Percentiles rank a stretch among this genome's conserved stretches.
Conservation (phyloP, 352 stramenopile species). For the Phytopythium mirpurense region DNA sequence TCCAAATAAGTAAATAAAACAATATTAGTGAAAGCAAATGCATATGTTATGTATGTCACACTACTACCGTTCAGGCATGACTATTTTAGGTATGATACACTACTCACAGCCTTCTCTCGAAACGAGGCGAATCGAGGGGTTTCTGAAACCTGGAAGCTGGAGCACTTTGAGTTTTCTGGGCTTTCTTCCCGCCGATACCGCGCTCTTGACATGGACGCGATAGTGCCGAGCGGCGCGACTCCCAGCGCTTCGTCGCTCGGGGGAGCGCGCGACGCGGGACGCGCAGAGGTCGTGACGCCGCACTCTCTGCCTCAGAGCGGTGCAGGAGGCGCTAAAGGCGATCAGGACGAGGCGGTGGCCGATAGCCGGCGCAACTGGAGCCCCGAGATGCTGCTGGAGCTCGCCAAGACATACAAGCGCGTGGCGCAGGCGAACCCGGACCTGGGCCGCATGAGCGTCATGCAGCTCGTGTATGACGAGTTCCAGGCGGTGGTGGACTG, state of each 20-base stretch:
- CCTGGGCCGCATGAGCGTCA: slow-evolving; percentile 30
- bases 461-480: slow-evolving; percentile 47
- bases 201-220: not conserved
- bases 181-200: not conserved
- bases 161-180: slow-evolving; percentile 1
- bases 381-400: slow-evolving; percentile 40
- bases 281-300: not conserved
- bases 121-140: no score
- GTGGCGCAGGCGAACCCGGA: slow-evolving; percentile 30
- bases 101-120: no score
- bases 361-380: slow-evolving; percentile 55
- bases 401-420: slow-evolving; percentile 50
- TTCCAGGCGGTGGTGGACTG: slow-evolving; percentile 40
- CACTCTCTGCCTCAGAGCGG: not conserved
- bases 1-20: no score
- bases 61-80: no score
- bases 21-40: no score
- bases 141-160: not conserved
- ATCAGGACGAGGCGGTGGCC: slow-evolving; percentile 28
- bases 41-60: no score
- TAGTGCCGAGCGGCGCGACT: not conserved
- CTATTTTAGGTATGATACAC: no score
- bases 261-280: not conserved
- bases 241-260: not conserved
- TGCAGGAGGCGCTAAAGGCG: slow-evolving; percentile 11